These are phyloP conservation scores for Pleodorina starrii DNA, from an alignment of 139 green algal species.

Conservation along the genomic window DNA sequence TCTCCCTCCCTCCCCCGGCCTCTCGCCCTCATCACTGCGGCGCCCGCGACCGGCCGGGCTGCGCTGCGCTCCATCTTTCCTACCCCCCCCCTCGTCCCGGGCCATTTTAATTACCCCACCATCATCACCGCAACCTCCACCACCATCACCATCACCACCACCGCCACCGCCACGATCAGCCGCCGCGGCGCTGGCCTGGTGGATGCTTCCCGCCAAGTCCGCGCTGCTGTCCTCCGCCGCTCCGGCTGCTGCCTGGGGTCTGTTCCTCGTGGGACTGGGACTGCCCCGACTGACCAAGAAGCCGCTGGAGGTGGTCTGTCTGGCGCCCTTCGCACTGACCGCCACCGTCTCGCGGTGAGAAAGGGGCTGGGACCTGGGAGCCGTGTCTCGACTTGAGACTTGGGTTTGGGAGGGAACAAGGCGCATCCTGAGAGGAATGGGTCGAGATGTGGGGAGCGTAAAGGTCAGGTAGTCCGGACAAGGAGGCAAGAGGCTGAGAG, in stretches of 20 bases:
- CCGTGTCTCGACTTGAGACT: no score
- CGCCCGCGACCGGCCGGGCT: no score
- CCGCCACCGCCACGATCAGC: not conserved
- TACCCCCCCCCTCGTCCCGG: no score
- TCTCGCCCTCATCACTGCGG: no score
- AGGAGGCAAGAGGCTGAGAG: no score
- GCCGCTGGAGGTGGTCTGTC: slow-evolving; percentile 70
- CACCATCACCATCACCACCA: not conserved
- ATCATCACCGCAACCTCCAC: not conserved
- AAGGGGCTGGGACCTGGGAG: not conserved
- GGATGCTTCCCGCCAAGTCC: slow-evolving; percentile 50
- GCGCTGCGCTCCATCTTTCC: no score
- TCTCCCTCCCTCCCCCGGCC: no score
- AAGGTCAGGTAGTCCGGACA: no score
- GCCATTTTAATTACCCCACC: not conserved
- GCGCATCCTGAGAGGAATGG: no score
- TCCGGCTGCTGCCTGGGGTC: slow-evolving; percentile 28
- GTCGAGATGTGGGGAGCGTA: no score
- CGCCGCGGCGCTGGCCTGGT: slow-evolving; percentile 33
- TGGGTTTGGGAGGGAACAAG: no score
- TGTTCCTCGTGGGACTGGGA: slow-evolving; percentile 74
- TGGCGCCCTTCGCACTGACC: slow-evolving; percentile 74
- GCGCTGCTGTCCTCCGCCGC: slow-evolving; percentile 23
- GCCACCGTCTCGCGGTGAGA: slow-evolving; percentile 70
- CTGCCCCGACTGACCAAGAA: slow-evolving; percentile 66